Percentiles rank a stretch among this genome's conserved stretches.
Conservation (phyloP, 2,329 filamentous ascomycete genomes). For the Ophiostoma pallidulum region DNA sequence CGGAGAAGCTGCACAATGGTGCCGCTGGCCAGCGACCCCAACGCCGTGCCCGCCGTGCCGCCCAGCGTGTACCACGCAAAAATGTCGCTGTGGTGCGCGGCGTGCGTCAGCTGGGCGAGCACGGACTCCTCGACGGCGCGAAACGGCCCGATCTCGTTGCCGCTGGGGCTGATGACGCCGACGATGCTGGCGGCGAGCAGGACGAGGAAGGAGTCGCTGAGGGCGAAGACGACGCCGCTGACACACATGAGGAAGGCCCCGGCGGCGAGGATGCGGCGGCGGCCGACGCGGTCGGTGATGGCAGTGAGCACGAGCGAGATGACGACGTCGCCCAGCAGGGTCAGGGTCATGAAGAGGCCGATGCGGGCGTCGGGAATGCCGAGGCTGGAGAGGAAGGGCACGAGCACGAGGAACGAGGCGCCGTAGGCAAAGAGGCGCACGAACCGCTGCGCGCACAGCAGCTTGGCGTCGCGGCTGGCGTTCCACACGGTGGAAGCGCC, state of each 20-base stretch:
- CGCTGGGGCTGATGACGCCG: slow-evolving; percentile 56
- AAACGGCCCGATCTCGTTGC: slow-evolving; percentile 56
- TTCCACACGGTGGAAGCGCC: slow-evolving; percentile 34
- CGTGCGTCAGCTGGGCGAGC: slow-evolving; percentile 44
- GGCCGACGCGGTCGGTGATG: slow-evolving; percentile 45
- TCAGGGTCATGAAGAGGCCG: slow-evolving; percentile 58
- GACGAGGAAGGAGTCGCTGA: slow-evolving; percentile 45
- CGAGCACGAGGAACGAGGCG: slow-evolving; percentile 46
- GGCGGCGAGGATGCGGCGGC: slow-evolving; percentile 41
- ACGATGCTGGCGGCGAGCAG: slow-evolving; percentile 47
- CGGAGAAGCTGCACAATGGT: slow-evolving; percentile 47
- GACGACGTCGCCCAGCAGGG: slow-evolving; percentile 47
- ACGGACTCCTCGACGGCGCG: slow-evolving; percentile 53
- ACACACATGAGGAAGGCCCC: slow-evolving; percentile 47
- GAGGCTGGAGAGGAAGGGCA: slow-evolving; percentile 43
- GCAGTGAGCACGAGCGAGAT: slow-evolving; percentile 51
- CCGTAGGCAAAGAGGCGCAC: slow-evolving; percentile 56
- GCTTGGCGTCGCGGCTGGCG: slow-evolving; percentile 41
- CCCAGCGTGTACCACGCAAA: slow-evolving; percentile 53
- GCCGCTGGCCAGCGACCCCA: slow-evolving; percentile 50
- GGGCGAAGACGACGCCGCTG: slow-evolving; percentile 47
- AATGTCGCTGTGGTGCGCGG: slow-evolving; percentile 40
- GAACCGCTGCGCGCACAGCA: slow-evolving; percentile 50
- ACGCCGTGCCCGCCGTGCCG: slow-evolving; percentile 50
- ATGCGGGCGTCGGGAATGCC: slow-evolving; percentile 41